Base-by-base conservation (phyloP, 129 eudicot genomes). In the Tanacetum coccineum region DNA sequence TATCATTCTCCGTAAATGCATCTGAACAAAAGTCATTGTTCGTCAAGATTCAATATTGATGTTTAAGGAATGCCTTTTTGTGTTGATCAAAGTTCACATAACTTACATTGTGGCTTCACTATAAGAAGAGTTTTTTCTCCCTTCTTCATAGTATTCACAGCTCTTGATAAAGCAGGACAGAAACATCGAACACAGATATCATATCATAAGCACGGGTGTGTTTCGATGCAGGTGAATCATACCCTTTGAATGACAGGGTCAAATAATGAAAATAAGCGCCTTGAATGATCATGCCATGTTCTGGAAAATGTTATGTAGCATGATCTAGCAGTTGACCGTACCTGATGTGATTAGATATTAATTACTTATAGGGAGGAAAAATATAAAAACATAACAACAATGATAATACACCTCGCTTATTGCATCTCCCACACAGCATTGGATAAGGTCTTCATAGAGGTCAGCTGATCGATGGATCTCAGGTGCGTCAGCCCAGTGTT, bases 171-270 rank as follows among this genome's bases (percentile, higher is more conserved):
- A n/a, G n/a, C n/a, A n/a, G n/a, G n/a, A n/a, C n/a, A n/a, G n/a
- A n/a, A n/a, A n/a, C n/a, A n/a, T n/a, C n/a, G n/a, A n/a, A n/a
- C n/a, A n/a, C n/a, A n/a, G n/a, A n/a, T n/a, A n/a, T n/a, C n/a
- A n/a, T n/a, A n/a, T n/a, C n/a, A n/a, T n/a, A n/a, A n/a, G n/a
- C n/a, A n/a, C n/a, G n/a, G n/a, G n/a, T n/a, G n/a, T n/a, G n/a
- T n/a, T n/a, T n/a, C n/a, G n/a, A n/a, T n/a, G n/a, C n/a, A n/a
- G n/a, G n/a, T n/a, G n/a, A n/a, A n/a, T n/a, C n/a, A 13, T 81
- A 93, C 99, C 85, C 99, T 87, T 82, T 93, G 99, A 71, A 93
- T 90, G 53, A 82, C 95, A 68, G 99, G 95, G 70, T 93, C 99
- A 48, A 93, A 93, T 63, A 76, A 79, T 51, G 82, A 75, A 81